Evolutionary conservation across 768 basidiomycete species (phyloP).

Genomic region (Phallus indusiatus): DNA sequence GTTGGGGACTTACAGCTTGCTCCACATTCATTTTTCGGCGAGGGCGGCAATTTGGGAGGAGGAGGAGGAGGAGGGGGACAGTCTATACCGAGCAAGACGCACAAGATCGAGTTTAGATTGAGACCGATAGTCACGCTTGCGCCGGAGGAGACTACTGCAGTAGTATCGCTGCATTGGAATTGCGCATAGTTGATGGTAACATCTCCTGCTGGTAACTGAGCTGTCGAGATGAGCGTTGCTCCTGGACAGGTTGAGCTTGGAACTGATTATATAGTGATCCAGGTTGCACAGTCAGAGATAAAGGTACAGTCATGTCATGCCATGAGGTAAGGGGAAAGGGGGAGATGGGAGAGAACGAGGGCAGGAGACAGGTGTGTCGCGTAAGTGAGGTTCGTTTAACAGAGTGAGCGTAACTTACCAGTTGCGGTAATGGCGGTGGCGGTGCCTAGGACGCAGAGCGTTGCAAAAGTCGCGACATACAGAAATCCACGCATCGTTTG

Average conservation of each 20-base stretch:
- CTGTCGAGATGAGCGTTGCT: not conserved
- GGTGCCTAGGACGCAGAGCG: not conserved
- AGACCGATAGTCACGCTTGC: not conserved
- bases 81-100: not conserved
- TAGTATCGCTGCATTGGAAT: not conserved
- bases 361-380: not conserved
- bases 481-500: not conserved
- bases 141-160: not conserved
- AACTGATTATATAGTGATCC: not conserved
- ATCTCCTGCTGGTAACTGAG: not conserved
- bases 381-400: not conserved
- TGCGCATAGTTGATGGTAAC: not conserved
- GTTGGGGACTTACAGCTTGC: not conserved
- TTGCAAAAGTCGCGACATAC: not conserved
- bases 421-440: not conserved
- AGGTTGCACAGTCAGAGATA: no score
- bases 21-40: not conserved
- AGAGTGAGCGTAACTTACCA: not conserved
- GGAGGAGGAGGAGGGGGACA: not conserved
- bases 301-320: not conserved
- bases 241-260: not conserved
- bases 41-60: not conserved
- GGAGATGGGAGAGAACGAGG: not conserved
- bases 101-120: not conserved
- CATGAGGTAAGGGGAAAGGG: not conserved